phyloP scores from a whole-genome alignment of 1,284 basidiomycete genomes.

The Vanrija sp. region DNA sequence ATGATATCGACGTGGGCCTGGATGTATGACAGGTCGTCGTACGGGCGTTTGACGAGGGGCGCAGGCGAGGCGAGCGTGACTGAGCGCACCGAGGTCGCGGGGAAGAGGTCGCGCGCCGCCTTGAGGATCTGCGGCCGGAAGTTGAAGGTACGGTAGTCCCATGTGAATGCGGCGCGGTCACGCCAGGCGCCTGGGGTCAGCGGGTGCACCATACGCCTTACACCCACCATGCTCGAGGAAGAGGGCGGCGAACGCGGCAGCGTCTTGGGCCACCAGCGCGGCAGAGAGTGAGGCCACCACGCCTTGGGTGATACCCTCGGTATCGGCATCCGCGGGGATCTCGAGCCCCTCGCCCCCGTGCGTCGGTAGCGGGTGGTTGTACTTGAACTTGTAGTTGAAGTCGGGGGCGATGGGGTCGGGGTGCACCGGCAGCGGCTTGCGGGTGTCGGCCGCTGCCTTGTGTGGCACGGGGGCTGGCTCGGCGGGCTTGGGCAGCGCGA shows the following conservation, averaged over 20 bases:
- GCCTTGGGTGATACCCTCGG: neutral
- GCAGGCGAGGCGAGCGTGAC: constrained; percentile 49
- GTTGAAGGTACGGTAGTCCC: constrained; percentile 63
- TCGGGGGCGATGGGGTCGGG: constrained; percentile 13
- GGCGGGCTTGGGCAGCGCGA: neutral
- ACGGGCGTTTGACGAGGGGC: constrained; percentile 51
- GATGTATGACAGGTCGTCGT: constrained; percentile 59
- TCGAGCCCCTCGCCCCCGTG: constrained; percentile 13
- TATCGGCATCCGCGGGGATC: constrained; percentile 14
- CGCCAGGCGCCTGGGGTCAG: constrained; percentile 18
- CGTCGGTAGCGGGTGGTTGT: constrained; percentile 23
- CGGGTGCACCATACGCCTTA: rapidly evolving
- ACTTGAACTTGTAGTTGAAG: constrained; percentile 32
- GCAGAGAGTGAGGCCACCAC: constrained; percentile 5
- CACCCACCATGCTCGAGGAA: constrained; percentile 28
- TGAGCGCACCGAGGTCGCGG: constrained; percentile 25
- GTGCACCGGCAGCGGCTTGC: neutral
- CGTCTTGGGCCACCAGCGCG: constrained; percentile 5
- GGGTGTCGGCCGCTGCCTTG: neutral
- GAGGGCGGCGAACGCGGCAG: constrained; percentile 18
- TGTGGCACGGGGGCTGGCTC: neutral
- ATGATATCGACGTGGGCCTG: constrained; percentile 57
- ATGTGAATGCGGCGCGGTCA: constrained; percentile 49
- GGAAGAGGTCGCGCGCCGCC: constrained; percentile 24
- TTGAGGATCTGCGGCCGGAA: constrained; percentile 48